Base-by-base conservation (phyloP, 108 stramenopile genomes). In the Cylindrotheca closterium region DNA sequence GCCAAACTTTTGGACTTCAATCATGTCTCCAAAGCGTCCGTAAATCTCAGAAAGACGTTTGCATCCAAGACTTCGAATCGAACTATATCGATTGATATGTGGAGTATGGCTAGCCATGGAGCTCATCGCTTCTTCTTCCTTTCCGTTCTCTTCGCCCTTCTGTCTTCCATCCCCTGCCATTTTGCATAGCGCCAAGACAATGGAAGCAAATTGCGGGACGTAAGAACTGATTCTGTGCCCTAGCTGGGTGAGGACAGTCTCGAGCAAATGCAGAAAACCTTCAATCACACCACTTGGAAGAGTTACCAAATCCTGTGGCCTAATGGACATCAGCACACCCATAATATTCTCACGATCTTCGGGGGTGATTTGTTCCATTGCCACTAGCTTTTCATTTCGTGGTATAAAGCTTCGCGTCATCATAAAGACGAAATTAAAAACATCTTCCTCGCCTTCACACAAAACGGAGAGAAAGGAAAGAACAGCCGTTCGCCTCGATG, bases 221-320 rank as follows among this genome's bases (percentile, higher is more conserved):
- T 73, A 86, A 3, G 25, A 21, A 30, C 51, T 60, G 27, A 87
- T 73, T 12, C 84, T 75, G 49, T 81, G 84, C 2, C 93, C 93
- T 60, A 94, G 78, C 53, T 94, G 87, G 32, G 73, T 61, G 25
- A 91, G 71, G 33, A 94, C 83, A 61, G 83, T 71, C 7, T 83
- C 76, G 3, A 94, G 80, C 46, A 91, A 56, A 69, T 94, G 85
- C 1, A 94, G 78, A 55, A 91, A 94, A 47, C 93, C 93, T 62
- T 86, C 80, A 54, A 87, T 75, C 18, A 88, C 73, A 28, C 68
- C 73, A 45, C 58, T 49, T 17, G 85, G 75, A 7, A 90, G 50
- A 0, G 30, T 51, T 12, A 25, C 50, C 19, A 89, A 25, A 29
- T 63, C 78, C 17, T 60, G 48, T 4, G 68, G 26, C 60, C 60